Evolutionary conservation across 192 early-diverging fungal species (phyloP), one percentile per base, ranked within the genome.

Genomic region (Chytriomyces sp.): DNA sequence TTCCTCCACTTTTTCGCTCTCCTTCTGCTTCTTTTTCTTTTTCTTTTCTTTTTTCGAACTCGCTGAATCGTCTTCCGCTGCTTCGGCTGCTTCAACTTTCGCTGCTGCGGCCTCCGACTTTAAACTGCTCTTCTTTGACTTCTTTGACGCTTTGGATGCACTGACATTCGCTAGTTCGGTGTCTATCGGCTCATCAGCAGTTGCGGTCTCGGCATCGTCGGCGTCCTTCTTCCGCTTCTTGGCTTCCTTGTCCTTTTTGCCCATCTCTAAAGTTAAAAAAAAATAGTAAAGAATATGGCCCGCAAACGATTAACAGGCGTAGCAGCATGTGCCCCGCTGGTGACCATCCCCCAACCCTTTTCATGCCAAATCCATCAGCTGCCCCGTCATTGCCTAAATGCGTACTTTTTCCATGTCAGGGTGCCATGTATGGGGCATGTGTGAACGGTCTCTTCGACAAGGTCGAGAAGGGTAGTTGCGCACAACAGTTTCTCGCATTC

Each of bases 321-420:
- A 10, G 72, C 72, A 11, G 72, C 72, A 7, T 73, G 72, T 45
- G 72, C 72, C 11, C 72, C 72, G 45, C 61, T 73, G 72, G 72
- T 73, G 53, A 61, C 4, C 18, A 26, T 45, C 8, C 66, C 66
- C 13, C 3, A 11, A 50, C 47, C 48, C 66, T 57, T 57, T 8
- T n/a, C 1, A 57, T 57, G 53, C 53, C 13, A 57, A 20, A 57
- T 3, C 20, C 48, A 57, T 28, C 20, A 59, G 4, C 18, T 50
- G 18, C 18, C 13, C 23, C 23, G 57, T 71, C 44, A 13, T 71
- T 8, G 8, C 5, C 46, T 26, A 57, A 46, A 3, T 68, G 13
- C 20, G 13, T 18, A 5, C 63, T 24, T 26, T 24, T 8, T 35
- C 20, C 26, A 24, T 13, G 11, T 9, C 60, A 73, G 72, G 72